These are phyloP conservation scores for Ustilago sp. DNA, from an alignment of 1,284 basidiomycete species.

Conservation along the genomic window DNA sequence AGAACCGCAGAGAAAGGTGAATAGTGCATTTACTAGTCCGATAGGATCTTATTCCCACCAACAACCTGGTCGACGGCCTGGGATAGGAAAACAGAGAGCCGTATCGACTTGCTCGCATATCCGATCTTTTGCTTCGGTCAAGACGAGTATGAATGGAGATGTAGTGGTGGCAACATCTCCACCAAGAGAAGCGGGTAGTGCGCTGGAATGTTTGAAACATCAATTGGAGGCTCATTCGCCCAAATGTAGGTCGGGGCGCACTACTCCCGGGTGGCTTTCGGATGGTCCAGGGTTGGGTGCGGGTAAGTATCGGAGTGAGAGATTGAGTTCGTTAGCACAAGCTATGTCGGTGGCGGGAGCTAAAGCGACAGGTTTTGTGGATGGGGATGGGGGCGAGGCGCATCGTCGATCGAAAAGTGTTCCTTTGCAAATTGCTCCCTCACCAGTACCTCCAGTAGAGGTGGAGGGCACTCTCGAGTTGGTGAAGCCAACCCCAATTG, in stretches of 20 bases:
- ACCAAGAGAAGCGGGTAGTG: slow-evolving; percentile 18
- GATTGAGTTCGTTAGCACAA: slow-evolving; percentile 38
- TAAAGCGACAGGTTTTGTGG: not conserved
- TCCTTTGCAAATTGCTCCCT: slow-evolving; percentile 6
- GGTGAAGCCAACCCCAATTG: not conserved
- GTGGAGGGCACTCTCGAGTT: slow-evolving; percentile 2
- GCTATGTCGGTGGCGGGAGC: slow-evolving; percentile 29
- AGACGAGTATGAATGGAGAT: slow-evolving; percentile 23
- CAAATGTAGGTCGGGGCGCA: slow-evolving; percentile 10
- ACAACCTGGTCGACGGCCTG: slow-evolving; percentile 7
- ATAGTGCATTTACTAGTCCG: slow-evolving; percentile 29
- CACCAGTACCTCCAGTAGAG: not conserved
- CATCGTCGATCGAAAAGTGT: slow-evolving; percentile 20
- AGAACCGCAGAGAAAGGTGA: slow-evolving; percentile 11
- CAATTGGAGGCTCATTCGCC: slow-evolving; percentile 30
- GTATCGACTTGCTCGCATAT: slow-evolving; percentile 31
- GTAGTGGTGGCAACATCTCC: slow-evolving; percentile 44
- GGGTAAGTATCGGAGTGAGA: slow-evolving; percentile 44
- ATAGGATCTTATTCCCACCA: slow-evolving; percentile 30
- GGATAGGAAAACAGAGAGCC: slow-evolving; percentile 24
- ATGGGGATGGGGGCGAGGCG: not conserved
- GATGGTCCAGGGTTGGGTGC: slow-evolving; percentile 25
- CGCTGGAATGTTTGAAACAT: slow-evolving; percentile 29
- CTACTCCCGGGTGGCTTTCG: slow-evolving; percentile 39
- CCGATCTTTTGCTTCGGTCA: slow-evolving; percentile 20